Base-by-base conservation (phyloP, 2,329 filamentous ascomycete species). In the Botryotinia narcissicola region DNA sequence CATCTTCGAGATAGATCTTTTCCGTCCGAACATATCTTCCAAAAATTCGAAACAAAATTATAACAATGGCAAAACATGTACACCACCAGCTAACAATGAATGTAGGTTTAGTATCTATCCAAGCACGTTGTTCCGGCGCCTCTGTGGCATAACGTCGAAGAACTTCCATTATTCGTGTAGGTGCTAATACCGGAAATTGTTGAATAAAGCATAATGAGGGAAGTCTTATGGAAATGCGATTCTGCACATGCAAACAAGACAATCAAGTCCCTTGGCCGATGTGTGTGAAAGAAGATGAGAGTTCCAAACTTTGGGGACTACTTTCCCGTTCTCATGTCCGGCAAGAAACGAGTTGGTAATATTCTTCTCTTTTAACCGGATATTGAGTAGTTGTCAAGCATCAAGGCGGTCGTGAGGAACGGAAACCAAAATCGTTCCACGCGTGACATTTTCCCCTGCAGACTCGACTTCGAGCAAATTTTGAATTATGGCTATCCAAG, bases 21-120 rank as follows among this genome's bases (percentile, higher is more conserved):
- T 97, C 93, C 67, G 93, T 95, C 73, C 95, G 89, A 60, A 97
- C 87, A 82, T 95, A 97, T 78, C 96, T 92, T 72, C 95, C 95
- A 74, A 85, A 85, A 57, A 97, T 84, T 29, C 96, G 90, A 66
- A 95, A 84, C 60, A 94, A 82, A 77, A 99, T 97, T 80, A 97
- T 93, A 75, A 90, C 88, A 62, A 94, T 86, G 76, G 94, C 92
- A 82, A 95, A 95, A 18, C 89, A 86, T 59, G 93, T 95, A 76
- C 92, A 93, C 95, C 95, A 98, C 94, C 95, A 98, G 82, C 92
- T 95, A 78, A 97, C 94, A 75, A 98, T 87, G 54, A 98, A 86
- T 0, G 94, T 97, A 25, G 95, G 94, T 81, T 97, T 96, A 83
- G 95, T 91, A 68, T 87, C 75, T 66, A 76, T 73, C 71, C 77